Conservation (phyloP, 2,329 filamentous ascomycete genomes). For the Fusarium sp. region DNA sequence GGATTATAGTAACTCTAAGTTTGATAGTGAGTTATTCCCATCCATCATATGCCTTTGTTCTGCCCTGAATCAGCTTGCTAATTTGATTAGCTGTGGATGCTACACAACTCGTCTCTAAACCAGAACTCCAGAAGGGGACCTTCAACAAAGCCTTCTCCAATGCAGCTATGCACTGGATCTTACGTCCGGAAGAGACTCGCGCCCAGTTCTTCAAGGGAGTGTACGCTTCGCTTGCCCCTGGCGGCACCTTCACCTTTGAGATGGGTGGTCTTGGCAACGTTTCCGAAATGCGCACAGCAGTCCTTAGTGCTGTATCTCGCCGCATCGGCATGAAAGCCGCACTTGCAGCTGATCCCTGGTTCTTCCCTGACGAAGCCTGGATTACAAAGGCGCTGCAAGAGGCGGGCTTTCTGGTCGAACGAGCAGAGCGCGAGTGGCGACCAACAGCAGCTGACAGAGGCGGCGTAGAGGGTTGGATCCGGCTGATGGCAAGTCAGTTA, state of each 20-base stretch:
- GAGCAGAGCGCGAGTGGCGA: slow-evolving; percentile 74
- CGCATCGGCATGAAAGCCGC: slow-evolving; percentile 67
- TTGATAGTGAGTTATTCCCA: slow-evolving; percentile 58
- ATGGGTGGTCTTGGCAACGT: slow-evolving; percentile 81
- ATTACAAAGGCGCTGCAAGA: slow-evolving; percentile 62
- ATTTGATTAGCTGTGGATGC: slow-evolving; percentile 62
- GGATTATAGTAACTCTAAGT: slow-evolving; percentile 58
- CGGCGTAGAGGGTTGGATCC: slow-evolving; percentile 76
- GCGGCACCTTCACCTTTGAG: slow-evolving; percentile 76
- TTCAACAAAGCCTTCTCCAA: slow-evolving; percentile 76
- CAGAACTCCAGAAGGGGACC: slow-evolving; percentile 55
- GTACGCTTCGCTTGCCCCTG: slow-evolving; percentile 66
- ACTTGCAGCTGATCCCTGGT: slow-evolving; percentile 74
- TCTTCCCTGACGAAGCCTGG: slow-evolving; percentile 78
- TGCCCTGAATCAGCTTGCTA: not conserved
- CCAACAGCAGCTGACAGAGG: slow-evolving; percentile 72
- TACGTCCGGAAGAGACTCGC: slow-evolving; percentile 63
- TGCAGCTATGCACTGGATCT: slow-evolving; percentile 78
- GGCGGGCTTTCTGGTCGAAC: slow-evolving; percentile 66
- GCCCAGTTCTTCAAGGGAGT: slow-evolving; percentile 68
- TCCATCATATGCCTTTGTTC: no score
- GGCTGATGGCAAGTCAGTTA: slow-evolving; percentile 73
- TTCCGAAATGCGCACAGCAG: slow-evolving; percentile 71
- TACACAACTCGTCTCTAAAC: slow-evolving; percentile 55
- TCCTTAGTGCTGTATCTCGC: slow-evolving; percentile 68